Evolutionary conservation across 306 rosid species (phyloP).

Genomic region (Castanopsis chinensis): DNA sequence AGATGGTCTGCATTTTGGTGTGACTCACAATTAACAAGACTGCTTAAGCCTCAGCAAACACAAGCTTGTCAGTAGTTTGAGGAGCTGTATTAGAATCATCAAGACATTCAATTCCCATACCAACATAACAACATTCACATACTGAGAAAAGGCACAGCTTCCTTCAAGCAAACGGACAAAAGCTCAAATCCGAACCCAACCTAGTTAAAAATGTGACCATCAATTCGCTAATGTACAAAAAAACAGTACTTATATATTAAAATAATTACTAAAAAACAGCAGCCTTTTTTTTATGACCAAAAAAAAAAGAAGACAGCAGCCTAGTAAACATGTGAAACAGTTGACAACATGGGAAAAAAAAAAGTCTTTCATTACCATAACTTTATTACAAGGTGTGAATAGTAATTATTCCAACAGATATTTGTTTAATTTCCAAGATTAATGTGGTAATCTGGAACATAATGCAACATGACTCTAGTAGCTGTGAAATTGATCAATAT

Average conservation of each 20-base stretch:
- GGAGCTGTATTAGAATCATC: not conserved
- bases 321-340: not conserved
- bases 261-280: too few relatives aligned
- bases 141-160: not conserved
- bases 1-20: not conserved
- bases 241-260: not conserved
- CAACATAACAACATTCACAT: not conserved
- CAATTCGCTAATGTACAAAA: not conserved
- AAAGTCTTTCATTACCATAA: not conserved
- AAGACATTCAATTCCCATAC: not conserved
- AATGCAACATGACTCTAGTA: not conserved
- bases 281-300: too few relatives aligned
- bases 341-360: not conserved
- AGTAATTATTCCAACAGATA: not conserved
- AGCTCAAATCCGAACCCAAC: not conserved
- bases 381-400: not conserved
- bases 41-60: not conserved
- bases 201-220: not conserved
- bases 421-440: not conserved
- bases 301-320: not conserved
- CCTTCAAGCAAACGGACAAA: not conserved
- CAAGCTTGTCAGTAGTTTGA: not conserved
- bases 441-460: not conserved
- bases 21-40: not conserved
- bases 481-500: not conserved